Base-by-base conservation (phyloP, 2,329 filamentous ascomycete genomes). In the Talaromyces sp. region DNA sequence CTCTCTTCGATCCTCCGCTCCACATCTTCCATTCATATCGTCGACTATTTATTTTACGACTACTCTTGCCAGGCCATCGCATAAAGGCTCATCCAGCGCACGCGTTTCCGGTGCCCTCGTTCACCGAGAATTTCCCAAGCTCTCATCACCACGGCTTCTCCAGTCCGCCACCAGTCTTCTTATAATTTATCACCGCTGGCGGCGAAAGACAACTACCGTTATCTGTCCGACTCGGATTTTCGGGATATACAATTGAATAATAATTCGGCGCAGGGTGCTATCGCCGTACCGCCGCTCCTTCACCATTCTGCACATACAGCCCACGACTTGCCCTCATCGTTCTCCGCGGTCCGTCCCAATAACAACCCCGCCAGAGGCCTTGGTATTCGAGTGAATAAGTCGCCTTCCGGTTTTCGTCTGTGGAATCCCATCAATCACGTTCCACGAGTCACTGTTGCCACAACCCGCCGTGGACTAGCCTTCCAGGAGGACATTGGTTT, bases 361-460 rank as follows among this genome's bases (percentile, higher is more conserved):
- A 58, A 33, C 3, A 63, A 52, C 41, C 35, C 41, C 39, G 52
- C 10, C 7, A 50, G 54, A 37, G 43, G 56, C 22, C 49, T 37
- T 49, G 47, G 52, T 33, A 19, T 27, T 10, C 41, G 43, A 67
- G 69, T 68, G 68, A 66, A 72, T 68, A 67, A 71, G 13, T 74
- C 68, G 66, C 70, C 64, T 71, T 74, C 49, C 74, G 43, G 47
- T 7, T 82, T 84, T 62, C 81, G 85, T 65, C 81, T 88, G 67
- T 86, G 85, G 78, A 87, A 87, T 73, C 86, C 86, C 43, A 81
- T 86, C 71, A 88, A 88, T 72, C 82, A 85, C 76, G 84, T 86
- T 57, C 86, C 85, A 47, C 83, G 84, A 66, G 77, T 78, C 37
- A 83, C 83, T 57, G 82, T 82, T 64, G 82, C 82, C 62, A 74